A percentile compares a stretch with the other conserved stretches of the same genome.
phyloP scores from a whole-genome alignment of 768 basidiomycete species.

The Leucosporidium creatinivorum region DNA sequence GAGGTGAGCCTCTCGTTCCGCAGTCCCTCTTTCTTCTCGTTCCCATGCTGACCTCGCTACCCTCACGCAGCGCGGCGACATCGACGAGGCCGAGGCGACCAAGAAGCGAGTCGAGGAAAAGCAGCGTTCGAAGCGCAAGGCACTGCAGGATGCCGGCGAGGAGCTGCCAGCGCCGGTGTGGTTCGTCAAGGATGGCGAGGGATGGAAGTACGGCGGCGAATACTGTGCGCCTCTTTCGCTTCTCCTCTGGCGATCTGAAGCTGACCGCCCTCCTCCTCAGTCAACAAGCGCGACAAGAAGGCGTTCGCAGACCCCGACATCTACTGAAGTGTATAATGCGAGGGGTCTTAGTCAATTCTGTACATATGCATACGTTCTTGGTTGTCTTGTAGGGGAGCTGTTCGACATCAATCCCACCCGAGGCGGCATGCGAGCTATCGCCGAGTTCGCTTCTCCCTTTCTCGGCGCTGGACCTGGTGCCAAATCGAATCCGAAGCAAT shows the following conservation, averaged over 20 bases:
- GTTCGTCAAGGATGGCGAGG: constrained; percentile 16
- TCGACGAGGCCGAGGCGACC: constrained; percentile 69
- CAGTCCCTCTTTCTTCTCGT: too few relatives aligned
- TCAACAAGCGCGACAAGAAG: constrained; percentile 20
- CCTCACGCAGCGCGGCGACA: constrained; percentile 51
- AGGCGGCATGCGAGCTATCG: too few relatives aligned
- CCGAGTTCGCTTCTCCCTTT: too few relatives aligned
- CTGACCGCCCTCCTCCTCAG: constrained; percentile 1
- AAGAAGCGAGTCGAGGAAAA: constrained; percentile 75
- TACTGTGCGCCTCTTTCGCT: constrained; percentile 18
- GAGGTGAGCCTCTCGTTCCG: constrained; percentile 46
- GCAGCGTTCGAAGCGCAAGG: constrained; percentile 46
- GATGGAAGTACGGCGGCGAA: constrained; percentile 19
- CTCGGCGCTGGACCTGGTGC: too few relatives aligned
- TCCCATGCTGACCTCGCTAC: too few relatives aligned
- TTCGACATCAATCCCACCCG: too few relatives aligned
- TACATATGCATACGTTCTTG: too few relatives aligned
- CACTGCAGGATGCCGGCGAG: constrained; percentile 1
- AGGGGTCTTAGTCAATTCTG: too few relatives aligned
- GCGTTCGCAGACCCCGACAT: constrained; percentile 26
- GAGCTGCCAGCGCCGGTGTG: constrained; percentile 1
- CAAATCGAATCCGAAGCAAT: too few relatives aligned
- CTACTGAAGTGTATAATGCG: not conserved
- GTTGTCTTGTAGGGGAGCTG: too few relatives aligned
- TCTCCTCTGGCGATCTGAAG: not conserved